Base-by-base conservation (phyloP, 1,284 basidiomycete genomes). In the Pascua sp. region DNA sequence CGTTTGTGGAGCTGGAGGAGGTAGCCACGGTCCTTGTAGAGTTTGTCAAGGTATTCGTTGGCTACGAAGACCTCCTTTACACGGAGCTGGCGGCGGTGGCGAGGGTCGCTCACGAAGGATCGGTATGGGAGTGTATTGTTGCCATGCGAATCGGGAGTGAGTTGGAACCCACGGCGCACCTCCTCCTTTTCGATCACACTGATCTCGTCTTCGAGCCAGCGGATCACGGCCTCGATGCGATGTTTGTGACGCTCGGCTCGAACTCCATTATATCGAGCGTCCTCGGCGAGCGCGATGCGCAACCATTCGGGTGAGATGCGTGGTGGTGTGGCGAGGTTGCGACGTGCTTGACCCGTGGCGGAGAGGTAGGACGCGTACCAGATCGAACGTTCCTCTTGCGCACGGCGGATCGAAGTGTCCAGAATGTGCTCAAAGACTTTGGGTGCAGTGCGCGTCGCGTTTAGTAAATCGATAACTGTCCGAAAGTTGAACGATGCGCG, bases 251-350 rank as follows among this genome's bases (percentile, higher is more conserved):
- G 58, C 11, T 4, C 18, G 0, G 58, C 48, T n/a, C 55, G 43
- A 24, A 45, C 17, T 8, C 32, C 38, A 17, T 48, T 42, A 16
- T 47, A 17, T 39, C 16, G 4, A 11, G 40, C 18, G 43, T 55
- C 45, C 24, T 42, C 40, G 4, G 42, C 55, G 9, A 59, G 49
- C 2, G 42, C 54, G 8, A 36, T 24, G 5, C 49, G 54, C 55
- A 59, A 59, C 61, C 61, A 62, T 15, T 62, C 61, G 10, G 61
- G 57, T 7, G 51, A 39, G 11, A 59, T 41, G 8, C 61, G 45
- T 2, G 36, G 40, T 0, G 61, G 52, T 9, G 50, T 45, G 4
- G 10, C 18, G 15, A 62, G 57, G 17, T 44, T 15, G 12, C 16
- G n/a, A 2, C 61, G 57, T 15, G 12, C 15, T 8, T 42, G 45